Evolutionary conservation across 345 rosid species (phyloP).

Genomic region (Nephelium lappaceum): DNA sequence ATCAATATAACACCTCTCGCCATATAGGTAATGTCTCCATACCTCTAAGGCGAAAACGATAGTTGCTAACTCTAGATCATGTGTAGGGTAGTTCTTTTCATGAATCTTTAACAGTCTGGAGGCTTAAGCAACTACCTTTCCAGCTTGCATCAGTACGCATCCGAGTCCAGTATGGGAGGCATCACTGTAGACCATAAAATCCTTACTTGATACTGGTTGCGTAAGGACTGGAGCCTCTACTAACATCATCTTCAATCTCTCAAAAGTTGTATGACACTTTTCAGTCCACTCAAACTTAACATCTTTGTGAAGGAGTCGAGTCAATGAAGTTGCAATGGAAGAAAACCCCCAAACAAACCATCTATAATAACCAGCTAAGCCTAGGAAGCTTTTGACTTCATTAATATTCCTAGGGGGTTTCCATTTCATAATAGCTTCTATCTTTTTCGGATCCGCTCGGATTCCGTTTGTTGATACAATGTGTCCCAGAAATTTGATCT

Average conservation of each 20-base stretch:
- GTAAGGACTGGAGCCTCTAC: too few relatives aligned
- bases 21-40: too few relatives aligned
- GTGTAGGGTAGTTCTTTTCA: too few relatives aligned
- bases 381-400: too few relatives aligned
- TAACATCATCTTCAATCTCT: background rate
- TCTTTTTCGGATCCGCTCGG: background rate
- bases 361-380: background rate
- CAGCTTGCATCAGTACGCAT: background rate
- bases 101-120: too few relatives aligned
- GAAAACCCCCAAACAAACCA: too few relatives aligned
- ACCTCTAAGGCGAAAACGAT: too few relatives aligned
- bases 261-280: background rate
- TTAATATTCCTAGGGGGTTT: background rate
- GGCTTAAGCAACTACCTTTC: too few relatives aligned
- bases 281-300: background rate
- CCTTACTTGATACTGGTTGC: background rate
- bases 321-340: too few relatives aligned
- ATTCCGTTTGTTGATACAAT: too few relatives aligned
- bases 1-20: background rate
- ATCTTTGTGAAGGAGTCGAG: background rate
- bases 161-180: background rate
- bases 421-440: background rate
- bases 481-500: too few relatives aligned
- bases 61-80: too few relatives aligned
- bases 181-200: background rate